A percentile compares a stretch with the other conserved stretches of the same genome.
Evolutionary conservation across 345 rosid genomes (phyloP).

Genomic region (Citrus australasica): DNA sequence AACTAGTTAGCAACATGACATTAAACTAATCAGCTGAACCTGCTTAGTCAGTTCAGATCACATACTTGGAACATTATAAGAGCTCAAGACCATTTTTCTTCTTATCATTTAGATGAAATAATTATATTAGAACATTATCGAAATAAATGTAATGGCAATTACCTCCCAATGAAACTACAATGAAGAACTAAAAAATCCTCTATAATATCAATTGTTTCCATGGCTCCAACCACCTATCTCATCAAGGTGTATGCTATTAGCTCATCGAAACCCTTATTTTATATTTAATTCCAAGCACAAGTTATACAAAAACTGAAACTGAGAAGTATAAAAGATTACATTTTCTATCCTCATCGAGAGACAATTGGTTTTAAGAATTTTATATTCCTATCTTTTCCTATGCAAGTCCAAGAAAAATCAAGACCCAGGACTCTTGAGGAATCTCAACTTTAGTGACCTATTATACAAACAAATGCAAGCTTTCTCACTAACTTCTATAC

Average conservation of each 20-base stretch:
- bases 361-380: not conserved
- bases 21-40: not conserved
- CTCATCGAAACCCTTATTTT: not conserved
- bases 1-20: not conserved
- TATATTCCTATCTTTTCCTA: not conserved
- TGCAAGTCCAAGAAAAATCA: not conserved
- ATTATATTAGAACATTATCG: not conserved
- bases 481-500: not conserved
- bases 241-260: not conserved
- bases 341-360: not conserved
- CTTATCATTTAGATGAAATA: not conserved
- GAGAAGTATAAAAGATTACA: not conserved
- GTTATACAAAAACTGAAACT: not conserved
- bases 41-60: not conserved
- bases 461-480: not conserved
- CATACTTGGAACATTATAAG: not conserved
- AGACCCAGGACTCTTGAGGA: not conserved
- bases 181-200: not conserved
- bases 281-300: not conserved
- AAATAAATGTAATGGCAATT: not conserved
- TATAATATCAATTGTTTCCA: not conserved
- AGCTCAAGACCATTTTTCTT: too few species aligned
- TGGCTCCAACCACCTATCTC: not conserved
- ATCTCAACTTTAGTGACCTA: not conserved
- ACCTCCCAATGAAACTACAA: not conserved